Evolutionary conservation across 495 filamentous ascomycete genomes (phyloP), one percentile per base, ranked within the genome.

Genomic region (Hypoxylon trugodes): DNA sequence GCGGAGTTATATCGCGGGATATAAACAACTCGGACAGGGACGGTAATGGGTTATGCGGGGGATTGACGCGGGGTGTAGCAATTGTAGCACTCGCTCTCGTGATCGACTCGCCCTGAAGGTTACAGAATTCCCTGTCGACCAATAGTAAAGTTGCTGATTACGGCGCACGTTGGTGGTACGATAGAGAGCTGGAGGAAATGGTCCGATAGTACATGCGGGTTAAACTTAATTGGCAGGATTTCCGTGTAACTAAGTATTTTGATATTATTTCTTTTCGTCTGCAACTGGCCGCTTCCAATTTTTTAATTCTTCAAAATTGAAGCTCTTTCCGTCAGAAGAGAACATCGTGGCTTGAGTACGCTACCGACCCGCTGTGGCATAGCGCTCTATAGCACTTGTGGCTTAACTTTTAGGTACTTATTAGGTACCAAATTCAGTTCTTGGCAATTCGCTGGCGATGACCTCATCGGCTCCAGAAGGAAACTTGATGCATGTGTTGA

Each of bases 381-480:
- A 1, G 28, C 9, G 28, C 28, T n/a, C 18, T 3, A 7, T 18
- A 16, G 3, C 28, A 5, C n/a, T n/a, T n/a, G n/a, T n/a, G 15
- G 21, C 21, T 42, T 42, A 22, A 16, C 25, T 18, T 8, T 12
- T 3, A 55, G 7, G 19, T 62, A 50, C 49, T 49, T 49, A 49
- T 61, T 28, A 32, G 8, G 0, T 25, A 49, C n/a, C 16, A 42
- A 41, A 62, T 48, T 33, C 30, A 18, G n/a, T 13, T 54, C 50
- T 62, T 62, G 50, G 50, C 25, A 59, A 36, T 4, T 35, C 8
- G 25, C 25, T 32, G 19, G 19, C 48, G 40, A 70, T 70, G 68
- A 70, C 55, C 64, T 70, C 68, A 70, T 70, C 61, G 65, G 48
- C 59, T n/a, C n/a, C 18, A 40, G 33, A 13, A 41, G 45, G 46